Evolutionary conservation across 345 rosid genomes (phyloP).

Genomic region (Corymbia maculata): DNA sequence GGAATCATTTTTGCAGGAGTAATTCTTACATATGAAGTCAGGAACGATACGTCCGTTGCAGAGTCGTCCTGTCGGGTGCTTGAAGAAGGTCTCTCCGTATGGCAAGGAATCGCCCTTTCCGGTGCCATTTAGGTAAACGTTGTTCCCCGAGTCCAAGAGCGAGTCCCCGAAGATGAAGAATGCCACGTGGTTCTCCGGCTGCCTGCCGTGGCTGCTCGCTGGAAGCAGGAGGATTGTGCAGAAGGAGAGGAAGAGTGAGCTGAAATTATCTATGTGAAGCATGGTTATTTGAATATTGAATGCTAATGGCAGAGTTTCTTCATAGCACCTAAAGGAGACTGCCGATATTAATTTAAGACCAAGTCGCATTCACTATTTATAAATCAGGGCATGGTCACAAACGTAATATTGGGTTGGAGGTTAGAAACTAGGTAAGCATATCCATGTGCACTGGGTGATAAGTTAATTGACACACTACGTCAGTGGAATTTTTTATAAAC

Average conservation of each 20-base stretch:
- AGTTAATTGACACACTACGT: too few relatives aligned
- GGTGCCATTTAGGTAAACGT: not conserved
- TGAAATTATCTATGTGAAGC: not conserved
- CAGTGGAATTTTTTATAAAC: too few relatives aligned
- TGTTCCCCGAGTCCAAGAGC: not conserved
- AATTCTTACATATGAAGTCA: conserved; percentile 5
- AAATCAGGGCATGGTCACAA: too few relatives aligned
- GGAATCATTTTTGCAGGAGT: not conserved
- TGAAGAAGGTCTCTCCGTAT: conserved; percentile 5
- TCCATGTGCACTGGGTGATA: too few relatives aligned
- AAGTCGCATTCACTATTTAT: not conserved
- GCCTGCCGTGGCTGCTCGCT: not conserved
- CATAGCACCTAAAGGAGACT: not conserved
- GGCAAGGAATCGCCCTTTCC: not conserved
- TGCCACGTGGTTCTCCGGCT: not conserved
- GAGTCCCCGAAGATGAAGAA: conserved; percentile 8
- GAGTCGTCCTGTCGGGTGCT: not conserved
- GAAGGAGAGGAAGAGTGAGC: not conserved
- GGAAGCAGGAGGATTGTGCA: not conserved
- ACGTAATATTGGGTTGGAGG: too few relatives aligned
- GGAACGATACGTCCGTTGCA: conserved; percentile 2
- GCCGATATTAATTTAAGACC: not conserved
- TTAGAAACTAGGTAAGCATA: too few relatives aligned
- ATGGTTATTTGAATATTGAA: too few relatives aligned
- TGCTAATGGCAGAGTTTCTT: not conserved